Evolutionary conservation across 345 rosid genomes (phyloP), one percentile per base, ranked within the genome.

Genomic region (Citrus unshiu): DNA sequence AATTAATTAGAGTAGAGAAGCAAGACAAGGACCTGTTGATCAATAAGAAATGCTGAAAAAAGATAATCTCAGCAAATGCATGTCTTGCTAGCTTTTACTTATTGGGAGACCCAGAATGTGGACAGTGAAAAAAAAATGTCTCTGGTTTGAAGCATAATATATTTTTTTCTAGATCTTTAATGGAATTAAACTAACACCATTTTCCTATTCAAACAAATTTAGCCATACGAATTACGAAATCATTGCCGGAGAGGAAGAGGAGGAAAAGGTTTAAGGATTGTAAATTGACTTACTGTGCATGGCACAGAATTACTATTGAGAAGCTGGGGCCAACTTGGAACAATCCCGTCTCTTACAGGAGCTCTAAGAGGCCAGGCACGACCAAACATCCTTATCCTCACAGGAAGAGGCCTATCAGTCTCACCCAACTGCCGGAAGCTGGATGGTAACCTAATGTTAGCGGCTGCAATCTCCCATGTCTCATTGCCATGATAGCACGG

Each of bases 321-420:
- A 77, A 95, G 84, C 81, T 95, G 89, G 22, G 98, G 89, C 99
- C 99, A 95, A 70, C 89, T 91, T 74, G 96, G 97, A 83, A 95
- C 89, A 71, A 83, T 72, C 67, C 98, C 98, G 37, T 87, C 93
- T 88, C 90, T 92, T n/a, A 92, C 97, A 68, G 88, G 84, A 78
- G 92, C 91, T 77, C 94, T 85, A 46, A 93, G 37, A 35, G 99
- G 99, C 99, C 99, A 93, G 8, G 97, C 93, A 18, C 95, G 98
- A 71, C 98, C 97, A 77, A 92, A 95, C 92, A 95, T 89, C 85
- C 97, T 91, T 71, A 80, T 90, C 49, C 95, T 83, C 73, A 93
- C 97, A 49, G 91, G 88, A 74, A 90, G 79, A 83, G 93, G 89
- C 83, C 81, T 82, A 75, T 93, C 89, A 18, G 93, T 92, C 62